These are phyloP conservation scores for Filobasidium uniguttulatum DNA, from an alignment of 1,284 basidiomycete species.

Conservation along the genomic window DNA sequence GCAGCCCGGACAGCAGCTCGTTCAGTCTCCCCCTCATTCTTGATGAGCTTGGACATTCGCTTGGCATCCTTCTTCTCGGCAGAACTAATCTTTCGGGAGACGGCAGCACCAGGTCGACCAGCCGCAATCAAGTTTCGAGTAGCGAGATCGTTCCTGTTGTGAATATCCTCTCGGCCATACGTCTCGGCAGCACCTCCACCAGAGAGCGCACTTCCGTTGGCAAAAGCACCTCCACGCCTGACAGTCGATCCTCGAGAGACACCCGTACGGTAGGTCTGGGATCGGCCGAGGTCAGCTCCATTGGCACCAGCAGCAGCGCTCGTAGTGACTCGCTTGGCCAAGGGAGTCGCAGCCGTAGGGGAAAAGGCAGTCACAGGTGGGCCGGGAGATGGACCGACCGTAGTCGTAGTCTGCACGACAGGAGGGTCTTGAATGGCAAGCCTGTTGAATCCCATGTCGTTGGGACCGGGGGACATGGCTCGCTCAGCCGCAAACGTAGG, in stretches of 20 bases:
- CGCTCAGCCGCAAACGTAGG: conserved; percentile 13
- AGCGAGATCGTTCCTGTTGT: conserved; percentile 10
- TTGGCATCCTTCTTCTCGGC: conserved; percentile 31
- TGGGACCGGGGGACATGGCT: conserved; percentile 17
- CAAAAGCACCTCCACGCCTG: conserved; percentile 14
- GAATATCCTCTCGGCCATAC: conserved; percentile 13
- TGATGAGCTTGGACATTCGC: conserved; percentile 35
- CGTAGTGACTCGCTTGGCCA: too few species aligned
- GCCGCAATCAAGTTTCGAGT: conserved; percentile 9
- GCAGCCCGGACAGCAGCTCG: conserved; percentile 27
- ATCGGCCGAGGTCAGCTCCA: background rate
- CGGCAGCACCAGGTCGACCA: conserved; percentile 6
- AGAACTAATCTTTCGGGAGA: conserved; percentile 12
- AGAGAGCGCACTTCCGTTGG: conserved; percentile 14
- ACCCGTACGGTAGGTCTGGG: conserved; percentile 10
- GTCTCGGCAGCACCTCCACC: conserved; percentile 12
- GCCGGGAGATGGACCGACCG: conserved; percentile 13
- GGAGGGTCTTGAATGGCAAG: background rate
- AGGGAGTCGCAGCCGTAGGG: conserved; percentile 4
- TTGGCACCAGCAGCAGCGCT: background rate
- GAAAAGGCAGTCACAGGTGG: conserved; percentile 8
- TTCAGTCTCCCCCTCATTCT: conserved; percentile 35
- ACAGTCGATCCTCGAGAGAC: conserved; percentile 12
- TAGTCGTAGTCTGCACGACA: background rate
- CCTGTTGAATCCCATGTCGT: conserved; percentile 3